phyloP scores from a whole-genome alignment of 2,329 filamentous ascomycete genomes.

The Fusarium falciforme region DNA sequence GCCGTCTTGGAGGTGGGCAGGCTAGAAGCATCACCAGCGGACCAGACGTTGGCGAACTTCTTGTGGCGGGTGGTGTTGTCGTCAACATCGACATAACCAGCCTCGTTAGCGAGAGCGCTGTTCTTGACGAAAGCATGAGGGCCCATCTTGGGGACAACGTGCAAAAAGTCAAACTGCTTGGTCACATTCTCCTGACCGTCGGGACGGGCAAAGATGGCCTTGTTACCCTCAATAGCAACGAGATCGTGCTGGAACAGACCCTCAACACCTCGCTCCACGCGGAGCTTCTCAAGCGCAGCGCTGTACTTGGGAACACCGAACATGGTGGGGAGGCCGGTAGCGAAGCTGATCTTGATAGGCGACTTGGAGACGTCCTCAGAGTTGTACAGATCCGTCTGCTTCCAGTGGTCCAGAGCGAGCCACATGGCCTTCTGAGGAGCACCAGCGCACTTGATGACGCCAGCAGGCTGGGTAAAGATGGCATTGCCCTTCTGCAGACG shows the following conservation, averaged over 20 bases:
- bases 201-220: conserved; percentile 60
- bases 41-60: conserved; percentile 68
- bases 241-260: conserved; percentile 70
- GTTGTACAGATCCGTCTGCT: conserved; percentile 62
- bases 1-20: conserved; percentile 69
- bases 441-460: conserved; percentile 70
- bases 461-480: conserved; percentile 70
- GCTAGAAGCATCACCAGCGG: conserved; percentile 68
- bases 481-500: conserved; percentile 62
- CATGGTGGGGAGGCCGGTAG: conserved; percentile 67
- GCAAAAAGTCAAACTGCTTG: conserved; percentile 64
- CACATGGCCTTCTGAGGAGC: conserved; percentile 73
- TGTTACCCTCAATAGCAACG: conserved; percentile 63
- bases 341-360: conserved; percentile 64
- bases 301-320: conserved; percentile 72
- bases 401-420: conserved; percentile 71
- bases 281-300: conserved; percentile 63
- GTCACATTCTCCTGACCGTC: conserved; percentile 58
- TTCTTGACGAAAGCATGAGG: conserved; percentile 65
- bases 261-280: conserved; percentile 66
- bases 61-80: conserved; percentile 63
- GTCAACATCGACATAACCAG: conserved; percentile 69
- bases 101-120: conserved; percentile 64
- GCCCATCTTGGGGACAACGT: conserved; percentile 70
- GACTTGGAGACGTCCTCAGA: conserved; percentile 52